Evolutionary conservation across 495 filamentous ascomycete species (phyloP).

Genomic region (Aspergillus hancockii): DNA sequence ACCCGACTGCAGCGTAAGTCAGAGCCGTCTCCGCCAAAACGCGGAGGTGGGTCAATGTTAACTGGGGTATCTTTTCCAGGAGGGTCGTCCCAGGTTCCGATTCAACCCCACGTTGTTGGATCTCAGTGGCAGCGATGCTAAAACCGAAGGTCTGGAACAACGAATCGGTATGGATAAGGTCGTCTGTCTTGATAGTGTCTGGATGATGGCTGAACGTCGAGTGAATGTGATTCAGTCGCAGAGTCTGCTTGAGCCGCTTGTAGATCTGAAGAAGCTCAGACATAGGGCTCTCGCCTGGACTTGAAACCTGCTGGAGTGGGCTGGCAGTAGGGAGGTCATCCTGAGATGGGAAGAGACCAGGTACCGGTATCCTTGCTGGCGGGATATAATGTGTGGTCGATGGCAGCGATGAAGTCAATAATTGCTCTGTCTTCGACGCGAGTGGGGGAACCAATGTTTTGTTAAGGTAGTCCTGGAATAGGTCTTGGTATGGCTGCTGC

Average conservation of each 20-base stretch:
- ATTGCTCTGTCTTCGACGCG: conserved; percentile 55
- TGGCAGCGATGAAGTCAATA: conserved; percentile 35
- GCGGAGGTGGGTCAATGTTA: conserved; percentile 83
- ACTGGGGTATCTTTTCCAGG: conserved; percentile 79
- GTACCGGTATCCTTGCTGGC: conserved; percentile 45
- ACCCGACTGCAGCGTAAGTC: conserved; percentile 79
- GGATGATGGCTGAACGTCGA: conserved; percentile 48
- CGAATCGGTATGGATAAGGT: conserved; percentile 64
- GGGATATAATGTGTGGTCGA: conserved; percentile 31
- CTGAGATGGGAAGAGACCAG: conserved; percentile 43
- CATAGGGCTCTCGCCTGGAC: conserved; percentile 46
- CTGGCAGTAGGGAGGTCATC: conserved; percentile 37
- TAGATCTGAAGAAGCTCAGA: conserved; percentile 81
- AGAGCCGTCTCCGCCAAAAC: conserved; percentile 85
- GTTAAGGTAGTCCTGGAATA: conserved; percentile 65
- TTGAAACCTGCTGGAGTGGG: conserved; percentile 36
- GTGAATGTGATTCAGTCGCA: conserved; percentile 67
- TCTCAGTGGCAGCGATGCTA: conserved; percentile 90
- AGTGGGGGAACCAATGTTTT: conserved; percentile 62
- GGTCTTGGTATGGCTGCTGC: conserved; percentile 49
- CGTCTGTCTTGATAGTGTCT: conserved; percentile 41
- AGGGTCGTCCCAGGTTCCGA: conserved; percentile 73
- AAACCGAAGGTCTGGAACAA: conserved; percentile 75
- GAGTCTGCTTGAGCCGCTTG: conserved; percentile 73
- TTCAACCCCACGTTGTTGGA: conserved; percentile 84